These are phyloP conservation scores for Phytophthora sp. DNA, from an alignment of 352 stramenopile genomes.

Conservation along the genomic window DNA sequence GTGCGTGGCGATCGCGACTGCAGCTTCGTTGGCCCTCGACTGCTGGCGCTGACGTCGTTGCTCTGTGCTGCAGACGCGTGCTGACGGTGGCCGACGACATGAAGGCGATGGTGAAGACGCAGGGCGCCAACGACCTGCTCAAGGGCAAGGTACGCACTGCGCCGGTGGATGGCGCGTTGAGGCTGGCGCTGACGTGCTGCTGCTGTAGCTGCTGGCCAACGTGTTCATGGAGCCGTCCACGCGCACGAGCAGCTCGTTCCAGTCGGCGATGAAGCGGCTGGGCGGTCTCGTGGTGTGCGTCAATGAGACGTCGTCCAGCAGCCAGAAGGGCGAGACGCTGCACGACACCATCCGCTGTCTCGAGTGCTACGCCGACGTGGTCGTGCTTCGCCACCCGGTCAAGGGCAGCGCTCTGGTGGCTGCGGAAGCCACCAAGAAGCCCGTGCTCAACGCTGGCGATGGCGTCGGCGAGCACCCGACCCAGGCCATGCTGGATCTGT, in stretches of 20 bases:
- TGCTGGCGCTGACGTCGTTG: neutral
- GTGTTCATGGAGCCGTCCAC: conserved; percentile 99
- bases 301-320: conserved; percentile 94
- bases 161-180: neutral
- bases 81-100: conserved; percentile 82
- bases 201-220: conserved; percentile 90
- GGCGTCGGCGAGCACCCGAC: conserved; percentile 98
- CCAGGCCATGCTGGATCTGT: conserved; percentile 98
- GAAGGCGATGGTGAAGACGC: conserved; percentile 79
- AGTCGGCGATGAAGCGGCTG: conserved; percentile 97
- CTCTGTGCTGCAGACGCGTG: conserved; percentile 52
- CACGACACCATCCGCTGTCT: conserved; percentile 97
- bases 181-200: neutral
- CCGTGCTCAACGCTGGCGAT: conserved; percentile 95
- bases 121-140: conserved; percentile 76
- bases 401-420: conserved; percentile 88
- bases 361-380: conserved; percentile 95
- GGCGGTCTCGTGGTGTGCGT: conserved; percentile 95
- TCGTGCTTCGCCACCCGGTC: conserved; percentile 95
- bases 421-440: conserved; percentile 85
- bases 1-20: too few relatives aligned
- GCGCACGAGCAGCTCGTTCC: conserved; percentile 97
- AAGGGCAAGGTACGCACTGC: conserved; percentile 72
- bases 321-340: conserved; percentile 99
- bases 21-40: neutral